These are phyloP conservation scores for Chrysoporthe deuterocubensis DNA, from an alignment of 2,329 filamentous ascomycete species.

Conservation along the genomic window DNA sequence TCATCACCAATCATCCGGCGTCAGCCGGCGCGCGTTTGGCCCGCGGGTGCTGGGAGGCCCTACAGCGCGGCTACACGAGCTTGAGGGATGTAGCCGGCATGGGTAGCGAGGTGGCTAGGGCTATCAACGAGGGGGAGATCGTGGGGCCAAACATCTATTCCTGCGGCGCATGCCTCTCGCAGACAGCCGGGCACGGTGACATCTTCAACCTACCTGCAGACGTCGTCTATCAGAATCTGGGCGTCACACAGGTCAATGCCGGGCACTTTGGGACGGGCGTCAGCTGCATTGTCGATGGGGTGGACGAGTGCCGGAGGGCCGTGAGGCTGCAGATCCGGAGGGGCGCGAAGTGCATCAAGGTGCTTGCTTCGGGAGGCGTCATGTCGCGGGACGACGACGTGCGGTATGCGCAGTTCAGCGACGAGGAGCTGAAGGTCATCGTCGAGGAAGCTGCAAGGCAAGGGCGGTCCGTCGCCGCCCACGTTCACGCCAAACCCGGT, in stretches of 20 bases:
- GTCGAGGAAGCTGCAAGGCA: constrained; percentile 44
- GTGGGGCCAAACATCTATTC: constrained; percentile 41
- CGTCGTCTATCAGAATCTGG: constrained; percentile 41
- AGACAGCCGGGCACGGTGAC: constrained; percentile 43
- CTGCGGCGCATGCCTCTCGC: constrained; percentile 39
- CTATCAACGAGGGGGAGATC: constrained; percentile 39
- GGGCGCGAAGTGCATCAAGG: constrained; percentile 46
- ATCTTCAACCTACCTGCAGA: constrained; percentile 40
- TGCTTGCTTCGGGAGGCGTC: constrained; percentile 46
- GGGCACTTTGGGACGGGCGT: constrained; percentile 37
- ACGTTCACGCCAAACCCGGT: constrained; percentile 46
- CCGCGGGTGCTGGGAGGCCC: constrained; percentile 41
- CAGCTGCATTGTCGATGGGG: constrained; percentile 42
- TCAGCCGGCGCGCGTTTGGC: constrained; percentile 39
- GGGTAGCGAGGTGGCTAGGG: constrained; percentile 39
- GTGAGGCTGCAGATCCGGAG: constrained; percentile 46
- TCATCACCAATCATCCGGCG: constrained; percentile 39
- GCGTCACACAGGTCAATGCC: constrained; percentile 37
- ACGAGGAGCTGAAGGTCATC: constrained; percentile 43
- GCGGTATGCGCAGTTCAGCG: constrained; percentile 44
- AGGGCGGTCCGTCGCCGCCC: constrained; percentile 43
- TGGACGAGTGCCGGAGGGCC: constrained; percentile 45
- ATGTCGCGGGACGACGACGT: constrained; percentile 45
- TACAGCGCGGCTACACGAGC: constrained; percentile 45
- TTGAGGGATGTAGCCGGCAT: constrained; percentile 40